Percentiles rank a stretch among this genome's conserved stretches.
Conservation (phyloP, 306 rosid species). For the Vicia villosa region DNA sequence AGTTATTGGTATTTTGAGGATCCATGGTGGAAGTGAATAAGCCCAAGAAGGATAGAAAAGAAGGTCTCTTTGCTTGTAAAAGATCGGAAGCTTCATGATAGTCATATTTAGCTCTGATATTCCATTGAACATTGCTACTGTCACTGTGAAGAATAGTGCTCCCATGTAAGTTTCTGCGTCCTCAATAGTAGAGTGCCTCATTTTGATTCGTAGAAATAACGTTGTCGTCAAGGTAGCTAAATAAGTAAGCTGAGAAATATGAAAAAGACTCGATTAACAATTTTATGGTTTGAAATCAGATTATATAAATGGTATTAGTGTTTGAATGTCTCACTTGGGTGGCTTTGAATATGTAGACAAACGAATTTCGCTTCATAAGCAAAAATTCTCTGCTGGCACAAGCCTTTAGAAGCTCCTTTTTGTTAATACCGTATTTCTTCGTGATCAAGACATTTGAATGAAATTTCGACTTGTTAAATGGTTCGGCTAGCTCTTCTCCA, state of each 20-base stretch:
- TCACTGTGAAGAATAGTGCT: slow-evolving; percentile 62
- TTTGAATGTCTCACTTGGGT: slow-evolving; percentile 53
- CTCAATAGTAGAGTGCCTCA: slow-evolving; percentile 45
- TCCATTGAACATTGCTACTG: slow-evolving; percentile 75
- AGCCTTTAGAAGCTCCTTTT: slow-evolving; percentile 65
- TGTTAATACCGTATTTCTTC: slow-evolving; percentile 63
- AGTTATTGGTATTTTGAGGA: slow-evolving; percentile 72
- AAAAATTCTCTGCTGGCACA: slow-evolving; percentile 69
- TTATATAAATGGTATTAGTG: background rate
- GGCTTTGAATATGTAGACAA: slow-evolving; percentile 72
- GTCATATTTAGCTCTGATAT: slow-evolving; percentile 67
- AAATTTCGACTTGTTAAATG: slow-evolving; percentile 59
- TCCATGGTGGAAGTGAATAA: slow-evolving; percentile 70
- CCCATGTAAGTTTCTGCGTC: slow-evolving; percentile 71
- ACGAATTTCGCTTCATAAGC: slow-evolving; percentile 86
- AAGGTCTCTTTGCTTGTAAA: slow-evolving; percentile 83
- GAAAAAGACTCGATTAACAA: background rate
- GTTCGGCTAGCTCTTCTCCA: slow-evolving; percentile 66
- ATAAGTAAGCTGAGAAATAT: slow-evolving; percentile 49
- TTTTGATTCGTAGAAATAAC: slow-evolving; percentile 57
- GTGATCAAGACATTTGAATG: slow-evolving; percentile 68
- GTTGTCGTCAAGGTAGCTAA: slow-evolving; percentile 58
- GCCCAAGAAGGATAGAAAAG: slow-evolving; percentile 84
- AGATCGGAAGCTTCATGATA: slow-evolving; percentile 73
- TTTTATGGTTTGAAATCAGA: background rate